Evolutionary conservation across 441 rosid genomes (phyloP), one percentile per base, ranked within the genome.

Genomic region (Daphne laureola): DNA sequence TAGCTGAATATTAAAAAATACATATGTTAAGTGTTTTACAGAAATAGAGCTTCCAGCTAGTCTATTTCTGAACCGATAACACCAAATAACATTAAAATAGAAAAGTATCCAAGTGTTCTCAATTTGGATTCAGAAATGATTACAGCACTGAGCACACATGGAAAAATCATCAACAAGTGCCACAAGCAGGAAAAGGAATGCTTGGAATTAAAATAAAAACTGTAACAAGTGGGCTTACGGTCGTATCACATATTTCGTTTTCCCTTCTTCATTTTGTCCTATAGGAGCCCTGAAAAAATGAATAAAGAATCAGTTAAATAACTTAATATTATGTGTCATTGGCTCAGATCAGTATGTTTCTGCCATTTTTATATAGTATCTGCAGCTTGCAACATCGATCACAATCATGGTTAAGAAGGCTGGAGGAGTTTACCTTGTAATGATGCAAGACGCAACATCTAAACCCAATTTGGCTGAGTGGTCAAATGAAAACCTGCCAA

Each of bases 401-500:
- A 31, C 4, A 31, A 31, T 31, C 9, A 31, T 9, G 8, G 38
- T 31, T 31, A 8, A 31, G 11, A 9, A 31, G 38, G 9, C 38
- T 5, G 38, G 41, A 49, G 54, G 54, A 66, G 13, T 51, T 46
- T 73, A 86, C 98, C 97, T 84, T 55, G 98, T 89, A 53, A 92
- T 67, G 66, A 92, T 66, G 78, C 96, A 92, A 14, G 98, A 92
- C 49, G 98, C 96, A 49, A 92, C 74, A 63, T 86, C 82, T 57
- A 92, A 78, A 58, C 98, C 98, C 78, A 92, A 73, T 69, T 83
- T 77, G 49, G 78, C 69, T 54, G 74, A 66, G 44, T 96, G 86
- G 73, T 89, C 98, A 72, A 92, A 92, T 50, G 96, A 78, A 76
- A 92, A 89, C 83, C 96, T 88, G 66, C 27, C 59, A 74, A 64